Base-by-base conservation (phyloP, 1,139 yeast species). In the Wickerhamiella pararugosa region DNA sequence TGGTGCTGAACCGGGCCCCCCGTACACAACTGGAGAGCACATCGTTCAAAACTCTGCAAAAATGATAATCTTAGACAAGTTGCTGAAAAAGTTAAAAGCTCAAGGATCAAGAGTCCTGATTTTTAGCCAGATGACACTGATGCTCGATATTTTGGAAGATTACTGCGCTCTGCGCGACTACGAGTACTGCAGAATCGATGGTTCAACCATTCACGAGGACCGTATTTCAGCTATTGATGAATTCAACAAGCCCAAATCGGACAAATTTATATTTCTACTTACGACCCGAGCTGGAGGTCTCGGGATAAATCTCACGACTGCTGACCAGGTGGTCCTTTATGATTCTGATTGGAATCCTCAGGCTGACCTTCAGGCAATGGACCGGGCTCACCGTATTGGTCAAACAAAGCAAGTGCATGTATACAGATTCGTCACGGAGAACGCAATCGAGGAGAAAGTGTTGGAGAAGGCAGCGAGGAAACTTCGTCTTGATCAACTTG, bases 261-360 rank as follows among this genome's bases (percentile, higher is more conserved):
- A 76, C 30, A 87, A 87, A 56, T 90, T 87, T 53, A 65, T 90
- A 8, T 90, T 90, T 54, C 63, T 90, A 51, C 67, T 90, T 49
- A 90, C 98, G 0, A 90, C 98, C 0, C 76, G 98, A 61, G 98
- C 98, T n/a, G 98, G 98, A 63, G 98, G 98, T 8, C 67, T 90
- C 45, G 98, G 98, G 56, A 90, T 90, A 55, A 90, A 90, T 56
- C 70, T 90, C 56, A 87, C 96, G 0, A 73, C 84, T 29, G 98
- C 98, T 1, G 96, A 90, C 61, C 75, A 79, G 45, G 98, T 90
- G 44, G 73, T 90, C 6, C 64, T 90, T 32, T 90, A 76, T 56
- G 98, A 90, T 60, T 83, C 95, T 1, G 98, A 90, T 62, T 90
- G 98, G 98, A 90, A 90, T 56, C 98, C 98, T 1, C 98, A 90